Evolutionary conservation across 192 early-diverging fungal genomes (phyloP).

Genomic region (Linnemannia schmuckeri): DNA sequence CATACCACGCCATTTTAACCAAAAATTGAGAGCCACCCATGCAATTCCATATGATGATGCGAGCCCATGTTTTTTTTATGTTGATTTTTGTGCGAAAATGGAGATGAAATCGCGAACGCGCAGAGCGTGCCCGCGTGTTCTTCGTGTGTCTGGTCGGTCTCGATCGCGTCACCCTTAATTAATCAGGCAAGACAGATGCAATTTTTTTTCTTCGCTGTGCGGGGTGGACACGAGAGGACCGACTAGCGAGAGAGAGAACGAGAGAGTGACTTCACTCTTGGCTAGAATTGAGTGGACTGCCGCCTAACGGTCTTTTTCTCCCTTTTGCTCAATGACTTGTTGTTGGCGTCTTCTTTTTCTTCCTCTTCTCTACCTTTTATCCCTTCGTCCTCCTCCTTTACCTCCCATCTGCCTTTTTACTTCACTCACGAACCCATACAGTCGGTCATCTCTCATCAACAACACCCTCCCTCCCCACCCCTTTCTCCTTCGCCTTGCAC

Average conservation of each 20-base stretch:
- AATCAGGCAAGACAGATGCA: neutral
- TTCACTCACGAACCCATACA: neutral
- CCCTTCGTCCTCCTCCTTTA: neutral
- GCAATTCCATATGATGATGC: neutral
- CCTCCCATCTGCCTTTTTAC: neutral
- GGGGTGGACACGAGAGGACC: neutral
- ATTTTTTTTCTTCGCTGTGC: conserved; percentile 11
- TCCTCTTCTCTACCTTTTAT: neutral
- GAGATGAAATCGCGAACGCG: conserved; percentile 6
- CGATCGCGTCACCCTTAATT: conserved; percentile 1
- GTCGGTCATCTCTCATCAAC: neutral
- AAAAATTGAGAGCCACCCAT: neutral
- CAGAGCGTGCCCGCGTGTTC: conserved; percentile 4
- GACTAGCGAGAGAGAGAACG: neutral
- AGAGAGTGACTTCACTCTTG: neutral
- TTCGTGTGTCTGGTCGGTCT: neutral
- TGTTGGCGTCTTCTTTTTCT: neutral
- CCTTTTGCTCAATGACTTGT: neutral
- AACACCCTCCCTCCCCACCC: neutral
- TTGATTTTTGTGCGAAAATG: neutral
- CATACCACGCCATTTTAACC: neutral
- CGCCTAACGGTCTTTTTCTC: neutral
- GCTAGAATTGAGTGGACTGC: neutral
- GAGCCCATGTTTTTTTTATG: neutral
- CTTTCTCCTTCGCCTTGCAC: neutral